phyloP scores from a whole-genome alignment of 2,329 filamentous ascomycete species.

The Colletotrichum somersetense region DNA sequence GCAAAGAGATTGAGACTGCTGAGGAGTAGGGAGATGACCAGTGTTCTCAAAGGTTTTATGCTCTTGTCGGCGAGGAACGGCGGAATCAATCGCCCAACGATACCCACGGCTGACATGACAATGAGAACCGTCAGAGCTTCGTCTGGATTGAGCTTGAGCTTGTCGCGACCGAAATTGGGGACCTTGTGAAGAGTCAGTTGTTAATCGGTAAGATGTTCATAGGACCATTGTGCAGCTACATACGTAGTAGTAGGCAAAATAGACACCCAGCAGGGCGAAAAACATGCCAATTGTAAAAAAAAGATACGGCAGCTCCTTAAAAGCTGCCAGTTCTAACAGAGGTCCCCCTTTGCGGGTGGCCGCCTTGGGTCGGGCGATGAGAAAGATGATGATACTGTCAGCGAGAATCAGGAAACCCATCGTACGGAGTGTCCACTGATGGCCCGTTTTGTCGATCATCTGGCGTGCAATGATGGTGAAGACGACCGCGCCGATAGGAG shows the following conservation, averaged over 20 bases:
- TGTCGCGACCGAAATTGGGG: constrained; percentile 23
- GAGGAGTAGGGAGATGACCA: constrained; percentile 35
- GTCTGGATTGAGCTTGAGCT: constrained; percentile 26
- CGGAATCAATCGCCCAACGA: constrained; percentile 42
- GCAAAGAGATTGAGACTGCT: constrained; percentile 38
- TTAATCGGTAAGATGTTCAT: neutral
- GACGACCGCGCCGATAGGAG: constrained; percentile 65
- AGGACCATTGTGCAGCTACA: neutral
- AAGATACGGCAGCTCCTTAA: constrained; percentile 36
- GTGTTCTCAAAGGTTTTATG: constrained; percentile 41
- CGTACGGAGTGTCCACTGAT: constrained; percentile 69
- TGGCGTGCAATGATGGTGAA: constrained; percentile 67
- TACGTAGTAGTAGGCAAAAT: constrained; percentile 40
- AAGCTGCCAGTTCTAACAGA: constrained; percentile 33
- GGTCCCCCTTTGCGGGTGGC: constrained; percentile 18
- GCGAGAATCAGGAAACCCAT: constrained; percentile 78
- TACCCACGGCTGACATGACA: constrained; percentile 41
- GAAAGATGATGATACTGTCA: constrained; percentile 54
- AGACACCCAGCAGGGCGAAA: constrained; percentile 34
- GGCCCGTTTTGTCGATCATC: constrained; percentile 65
- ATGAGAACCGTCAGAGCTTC: constrained; percentile 33
- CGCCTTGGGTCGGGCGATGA: constrained; percentile 27
- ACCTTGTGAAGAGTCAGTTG: constrained; percentile 8
- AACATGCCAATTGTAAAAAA: constrained; percentile 40
- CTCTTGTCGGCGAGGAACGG: constrained; percentile 42